Evolutionary conservation across 768 basidiomycete genomes (phyloP).

Genomic region (Boletales sp.): DNA sequence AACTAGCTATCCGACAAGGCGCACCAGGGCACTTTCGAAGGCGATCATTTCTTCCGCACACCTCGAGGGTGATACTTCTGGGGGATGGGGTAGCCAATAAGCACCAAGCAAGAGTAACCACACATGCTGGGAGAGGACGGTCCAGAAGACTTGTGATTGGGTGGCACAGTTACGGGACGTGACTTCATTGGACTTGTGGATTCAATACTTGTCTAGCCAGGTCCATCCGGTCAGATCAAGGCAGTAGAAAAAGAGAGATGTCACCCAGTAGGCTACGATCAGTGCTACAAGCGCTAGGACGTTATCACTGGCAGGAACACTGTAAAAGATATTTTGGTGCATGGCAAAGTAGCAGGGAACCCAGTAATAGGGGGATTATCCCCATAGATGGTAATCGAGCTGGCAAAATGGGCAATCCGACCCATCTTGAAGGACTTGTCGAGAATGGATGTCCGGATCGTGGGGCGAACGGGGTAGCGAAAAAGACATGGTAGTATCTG

Average conservation of each 20-base stretch:
- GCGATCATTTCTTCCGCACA: slow-evolving; percentile 44
- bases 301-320: slow-evolving; percentile 70
- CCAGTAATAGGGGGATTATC: slow-evolving; percentile 25
- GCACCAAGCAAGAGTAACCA: slow-evolving; percentile 78
- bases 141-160: slow-evolving; percentile 63
- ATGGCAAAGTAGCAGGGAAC: slow-evolving; percentile 52
- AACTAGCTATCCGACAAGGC: slow-evolving; percentile 35
- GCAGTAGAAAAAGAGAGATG: slow-evolving; percentile 75
- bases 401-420: slow-evolving; percentile 24
- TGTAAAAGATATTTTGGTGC: slow-evolving; percentile 44
- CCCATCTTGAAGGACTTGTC: neutral
- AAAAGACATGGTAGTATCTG: too few species aligned
- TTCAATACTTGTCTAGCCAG: slow-evolving; percentile 78
- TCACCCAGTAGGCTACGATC: slow-evolving; percentile 77
- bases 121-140: slow-evolving; percentile 83
- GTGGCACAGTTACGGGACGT: slow-evolving; percentile 70
- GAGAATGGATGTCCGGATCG: neutral
- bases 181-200: slow-evolving; percentile 86
- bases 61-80: slow-evolving; percentile 28
- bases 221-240: slow-evolving; percentile 76
- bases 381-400: slow-evolving; percentile 32
- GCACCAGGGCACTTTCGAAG: slow-evolving; percentile 39
- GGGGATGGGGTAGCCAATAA: slow-evolving; percentile 54
- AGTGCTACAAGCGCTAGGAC: slow-evolving; percentile 70
- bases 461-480: too few species aligned